A percentile compares a stretch with the other conserved stretches of the same genome.
phyloP scores from a whole-genome alignment of 148 eudicot species.

The Rhododendron molle region DNA sequence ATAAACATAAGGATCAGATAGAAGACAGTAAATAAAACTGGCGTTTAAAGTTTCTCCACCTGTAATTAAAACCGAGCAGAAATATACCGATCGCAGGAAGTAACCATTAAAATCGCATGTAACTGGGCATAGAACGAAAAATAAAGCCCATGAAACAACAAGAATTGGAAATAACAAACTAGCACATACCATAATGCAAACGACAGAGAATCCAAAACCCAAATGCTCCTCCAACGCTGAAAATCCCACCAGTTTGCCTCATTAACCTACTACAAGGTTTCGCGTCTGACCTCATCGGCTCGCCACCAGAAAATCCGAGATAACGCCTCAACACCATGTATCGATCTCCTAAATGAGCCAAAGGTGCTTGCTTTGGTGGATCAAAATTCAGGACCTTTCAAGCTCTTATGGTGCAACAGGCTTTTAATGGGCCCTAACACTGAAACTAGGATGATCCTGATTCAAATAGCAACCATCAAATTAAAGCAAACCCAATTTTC shows the following conservation, averaged over 20 bases:
- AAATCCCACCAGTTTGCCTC: slow-evolving; percentile 91
- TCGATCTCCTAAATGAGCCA: not conserved
- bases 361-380: not conserved
- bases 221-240: slow-evolving; percentile 78
- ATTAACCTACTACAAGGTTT: slow-evolving; percentile 86
- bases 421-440: not conserved
- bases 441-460: not conserved
- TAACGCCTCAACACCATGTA: slow-evolving; percentile 73
- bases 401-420: not conserved
- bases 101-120: not conserved
- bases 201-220: slow-evolving; percentile 94
- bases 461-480: slow-evolving; percentile 2
- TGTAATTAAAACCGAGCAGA: not conserved
- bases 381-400: not conserved
- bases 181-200: slow-evolving; percentile 74
- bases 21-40: not conserved
- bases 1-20: not conserved
- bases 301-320: slow-evolving; percentile 91
- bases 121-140: not conserved
- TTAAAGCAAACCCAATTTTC: not conserved
- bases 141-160: not conserved
- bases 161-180: not conserved
- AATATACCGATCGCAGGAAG: not conserved
- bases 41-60: not conserved
- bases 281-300: slow-evolving; percentile 84